phyloP scores from a whole-genome alignment of 2,329 filamentous ascomycete genomes.

The Colletotrichum chlorophyti region DNA sequence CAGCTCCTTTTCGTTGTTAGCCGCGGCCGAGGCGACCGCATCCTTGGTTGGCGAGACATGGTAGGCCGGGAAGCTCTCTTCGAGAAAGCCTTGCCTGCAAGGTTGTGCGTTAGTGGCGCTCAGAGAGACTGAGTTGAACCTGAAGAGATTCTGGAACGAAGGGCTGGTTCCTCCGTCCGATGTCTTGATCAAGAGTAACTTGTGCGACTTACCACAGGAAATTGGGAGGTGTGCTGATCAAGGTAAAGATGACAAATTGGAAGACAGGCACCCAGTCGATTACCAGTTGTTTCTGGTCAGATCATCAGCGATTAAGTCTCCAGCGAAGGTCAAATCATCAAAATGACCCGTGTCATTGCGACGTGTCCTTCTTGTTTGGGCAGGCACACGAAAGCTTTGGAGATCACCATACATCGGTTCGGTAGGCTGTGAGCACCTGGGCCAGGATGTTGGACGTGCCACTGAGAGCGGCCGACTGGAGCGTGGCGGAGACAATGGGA shows the following conservation, averaged over 20 bases:
- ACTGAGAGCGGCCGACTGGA: slow-evolving; percentile 71
- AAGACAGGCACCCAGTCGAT: slow-evolving; percentile 74
- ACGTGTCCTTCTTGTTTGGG: neutral
- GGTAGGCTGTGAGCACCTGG: slow-evolving; percentile 71
- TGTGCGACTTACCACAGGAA: slow-evolving; percentile 71
- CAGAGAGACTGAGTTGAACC: too few species aligned
- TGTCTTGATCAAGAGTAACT: too few species aligned
- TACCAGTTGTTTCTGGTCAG: slow-evolving; percentile 59
- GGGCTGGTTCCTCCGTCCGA: too few species aligned
- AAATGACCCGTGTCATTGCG: neutral
- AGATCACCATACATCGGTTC: slow-evolving; percentile 56
- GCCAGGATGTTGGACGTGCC: slow-evolving; percentile 76
- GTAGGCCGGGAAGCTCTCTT: slow-evolving; percentile 75
- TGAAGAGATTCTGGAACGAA: too few species aligned
- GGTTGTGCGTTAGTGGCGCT: slow-evolving; percentile 29
- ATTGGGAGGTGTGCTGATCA: slow-evolving; percentile 81
- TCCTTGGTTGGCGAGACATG: slow-evolving; percentile 48
- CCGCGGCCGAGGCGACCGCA: slow-evolving; percentile 47
- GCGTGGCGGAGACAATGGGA: slow-evolving; percentile 64
- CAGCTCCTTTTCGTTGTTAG: slow-evolving; percentile 48
- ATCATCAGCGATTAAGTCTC: neutral
- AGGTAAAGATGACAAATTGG: slow-evolving; percentile 78
- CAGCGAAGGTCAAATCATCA: neutral
- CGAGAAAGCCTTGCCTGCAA: slow-evolving; percentile 77
- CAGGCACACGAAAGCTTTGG: too few species aligned